These are phyloP conservation scores for Zoysia japonica DNA, from an alignment of 176 grass and related monocot species.

Conservation along the genomic window DNA sequence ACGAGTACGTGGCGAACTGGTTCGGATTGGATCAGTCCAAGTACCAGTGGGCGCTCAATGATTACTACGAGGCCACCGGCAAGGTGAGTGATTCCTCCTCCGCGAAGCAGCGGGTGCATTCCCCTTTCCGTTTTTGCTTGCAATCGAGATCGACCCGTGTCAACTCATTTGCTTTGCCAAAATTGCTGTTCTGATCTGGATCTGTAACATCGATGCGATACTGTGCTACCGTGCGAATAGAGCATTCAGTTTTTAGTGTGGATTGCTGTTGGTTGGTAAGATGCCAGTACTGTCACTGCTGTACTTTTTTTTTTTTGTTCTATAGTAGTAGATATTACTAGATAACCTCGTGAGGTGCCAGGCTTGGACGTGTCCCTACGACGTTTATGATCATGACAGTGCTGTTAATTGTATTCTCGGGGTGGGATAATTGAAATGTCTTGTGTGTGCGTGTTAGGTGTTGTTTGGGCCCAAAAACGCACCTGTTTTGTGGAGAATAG, in stretches of 20 bases:
- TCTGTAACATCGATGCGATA: constrained; percentile 20
- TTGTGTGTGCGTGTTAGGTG: constrained; percentile 21
- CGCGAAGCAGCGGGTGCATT: neutral
- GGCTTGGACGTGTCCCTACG: constrained; percentile 8
- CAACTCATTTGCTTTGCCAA: neutral
- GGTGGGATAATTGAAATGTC: constrained; percentile 23
- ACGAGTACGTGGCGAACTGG: constrained; percentile 87
- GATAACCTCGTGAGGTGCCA: constrained; percentile 22
- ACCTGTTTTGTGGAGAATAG: constrained; percentile 36
- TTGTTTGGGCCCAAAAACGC: constrained; percentile 21
- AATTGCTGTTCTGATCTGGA: constrained; percentile 33
- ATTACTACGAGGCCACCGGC: constrained; percentile 86
- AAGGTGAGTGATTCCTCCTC: constrained; percentile 54
- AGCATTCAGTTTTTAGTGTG: constrained; percentile 7
- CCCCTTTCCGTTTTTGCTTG: constrained; percentile 22
- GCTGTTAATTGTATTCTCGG: constrained; percentile 4
- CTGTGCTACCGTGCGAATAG: neutral
- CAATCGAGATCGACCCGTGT: constrained; percentile 27
- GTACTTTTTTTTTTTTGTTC: neutral
- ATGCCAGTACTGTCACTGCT: constrained; percentile 3
- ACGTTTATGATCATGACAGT: constrained; percentile 15
- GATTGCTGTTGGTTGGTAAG: constrained; percentile 25
- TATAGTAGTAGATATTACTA: neutral
- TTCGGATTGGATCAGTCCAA: constrained; percentile 91
- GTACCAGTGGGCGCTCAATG: constrained; percentile 95